Evolutionary conservation across 2,329 filamentous ascomycete genomes (phyloP), one percentile per base, ranked within the genome.

Genomic region (Hymenoscyphus albidus): DNA sequence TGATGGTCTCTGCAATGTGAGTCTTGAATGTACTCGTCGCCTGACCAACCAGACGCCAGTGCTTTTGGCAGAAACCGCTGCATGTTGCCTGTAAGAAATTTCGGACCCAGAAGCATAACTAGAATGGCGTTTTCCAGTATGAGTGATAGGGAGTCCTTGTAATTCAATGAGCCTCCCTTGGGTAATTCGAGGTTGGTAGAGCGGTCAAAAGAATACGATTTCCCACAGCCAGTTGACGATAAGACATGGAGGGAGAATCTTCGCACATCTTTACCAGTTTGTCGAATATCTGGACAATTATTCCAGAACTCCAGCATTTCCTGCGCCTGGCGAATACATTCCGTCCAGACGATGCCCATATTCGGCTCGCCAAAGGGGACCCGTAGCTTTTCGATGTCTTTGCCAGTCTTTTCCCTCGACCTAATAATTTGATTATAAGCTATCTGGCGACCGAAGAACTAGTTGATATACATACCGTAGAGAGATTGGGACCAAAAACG

Each of bases 41-140:
- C 35, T 48, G n/a, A 32, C 40, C 22, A 27, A 60, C 32, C 58
- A 27, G n/a, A 22, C 40, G n/a, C 35, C 38, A 61, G 10, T 27
- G 18, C 13, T 27, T 27, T n/a, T 38, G 39, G 40, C 13, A 44
- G 1, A 6, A n/a, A 18, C 18, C 40, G 27, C 9, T n/a, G 13
- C 5, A 62, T 18, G 0, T 16, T n/a, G 16, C 42, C 42, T 44
- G 54, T 56, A 10, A 35, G 31, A 22, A 27, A 35, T n/a, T 44
- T 48, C 9, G 51, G 35, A 31, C 51, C 51, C 1, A 62, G 14
- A n/a, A 62, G 31, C 16, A 62, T 16, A 18, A 58, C 44, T 5
- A 58, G 22, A 31, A 62, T 18, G 22, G 18, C 14, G 39, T 62
- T 62, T 31, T 62, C 61, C 6, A 62, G 18, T n/a, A 62, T 58